A percentile compares a stretch with the other conserved stretches of the same genome.
Evolutionary conservation across 495 filamentous ascomycete genomes (phyloP).

Genomic region (Pseudotulostoma volvatum): DNA sequence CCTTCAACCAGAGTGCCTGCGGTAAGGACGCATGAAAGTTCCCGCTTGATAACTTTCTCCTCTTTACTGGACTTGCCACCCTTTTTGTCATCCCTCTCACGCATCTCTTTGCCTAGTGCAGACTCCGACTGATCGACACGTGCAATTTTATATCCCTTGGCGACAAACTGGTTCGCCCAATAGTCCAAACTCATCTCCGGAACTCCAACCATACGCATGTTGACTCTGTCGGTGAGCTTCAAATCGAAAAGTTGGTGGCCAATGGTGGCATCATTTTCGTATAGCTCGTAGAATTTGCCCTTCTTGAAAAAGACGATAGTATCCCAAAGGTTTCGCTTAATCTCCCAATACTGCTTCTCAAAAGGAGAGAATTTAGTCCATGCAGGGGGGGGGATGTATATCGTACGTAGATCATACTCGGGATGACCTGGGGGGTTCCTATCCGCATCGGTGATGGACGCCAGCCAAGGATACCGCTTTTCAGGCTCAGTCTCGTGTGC

Average conservation of each 20-base stretch:
- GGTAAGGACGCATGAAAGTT: conserved; percentile 82
- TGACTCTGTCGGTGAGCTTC: conserved; percentile 94
- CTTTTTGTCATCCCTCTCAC: conserved; percentile 56
- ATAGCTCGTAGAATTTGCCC: conserved; percentile 98
- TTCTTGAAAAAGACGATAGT: conserved; percentile 99
- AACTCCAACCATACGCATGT: conserved; percentile 97
- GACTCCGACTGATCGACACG: conserved; percentile 93
- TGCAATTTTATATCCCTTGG: conserved; percentile 91
- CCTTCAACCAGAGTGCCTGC: conserved; percentile 86
- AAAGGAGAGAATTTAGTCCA: conserved; percentile 75
- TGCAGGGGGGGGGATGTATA: conserved; percentile 70
- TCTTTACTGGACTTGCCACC: conserved; percentile 41
- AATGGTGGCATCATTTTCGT: conserved; percentile 95
- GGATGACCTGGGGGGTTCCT: conserved; percentile 62
- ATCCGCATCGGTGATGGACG: conserved; percentile 66
- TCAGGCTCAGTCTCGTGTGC: conserved; percentile 65
- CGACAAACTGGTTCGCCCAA: conserved; percentile 90
- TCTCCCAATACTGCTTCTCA: conserved; percentile 98
- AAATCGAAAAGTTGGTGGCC: conserved; percentile 95
- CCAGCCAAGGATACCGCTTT: conserved; percentile 77
- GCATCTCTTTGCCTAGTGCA: conserved; percentile 94
- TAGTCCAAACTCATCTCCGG: conserved; percentile 78
- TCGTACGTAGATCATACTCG: conserved; percentile 80
- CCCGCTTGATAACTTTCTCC: conserved; percentile 84
- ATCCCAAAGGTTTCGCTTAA: conserved; percentile 95